These are phyloP conservation scores for Globisporangium nunn DNA, from an alignment of 352 stramenopile species.

Conservation along the genomic window DNA sequence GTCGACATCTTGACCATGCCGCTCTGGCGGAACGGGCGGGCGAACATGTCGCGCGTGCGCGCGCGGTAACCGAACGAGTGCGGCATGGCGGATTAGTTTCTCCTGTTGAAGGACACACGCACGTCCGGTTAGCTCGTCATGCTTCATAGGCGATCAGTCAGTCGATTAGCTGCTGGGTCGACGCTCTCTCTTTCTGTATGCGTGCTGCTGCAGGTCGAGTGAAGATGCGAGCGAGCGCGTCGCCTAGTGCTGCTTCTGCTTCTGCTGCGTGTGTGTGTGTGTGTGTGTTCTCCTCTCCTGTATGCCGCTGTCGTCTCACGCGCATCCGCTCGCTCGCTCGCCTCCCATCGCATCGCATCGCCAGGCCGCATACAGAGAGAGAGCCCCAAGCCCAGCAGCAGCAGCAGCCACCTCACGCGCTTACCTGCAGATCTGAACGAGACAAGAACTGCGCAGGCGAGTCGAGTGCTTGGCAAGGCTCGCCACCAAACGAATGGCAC, in stretches of 20 bases:
- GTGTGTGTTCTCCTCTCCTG: not conserved
- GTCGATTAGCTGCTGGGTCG: not conserved
- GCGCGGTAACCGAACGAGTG: conserved; percentile 99
- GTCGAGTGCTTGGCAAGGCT: not conserved
- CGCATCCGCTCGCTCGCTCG: too few relatives aligned
- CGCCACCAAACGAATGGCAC: not conserved
- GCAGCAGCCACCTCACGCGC: conserved; percentile 6
- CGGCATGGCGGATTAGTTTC: conserved; percentile 88
- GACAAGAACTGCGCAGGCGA: conserved; percentile 59
- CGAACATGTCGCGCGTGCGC: conserved; percentile 99
- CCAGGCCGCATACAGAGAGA: too few relatives aligned
- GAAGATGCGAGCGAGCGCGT: not conserved
- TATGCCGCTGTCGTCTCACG: not conserved
- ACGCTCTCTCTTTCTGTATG: not conserved
- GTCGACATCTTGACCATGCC: conserved; percentile 95
- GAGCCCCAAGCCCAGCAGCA: too few relatives aligned
- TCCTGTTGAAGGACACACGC: conserved; percentile 19
- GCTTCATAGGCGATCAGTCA: not conserved
- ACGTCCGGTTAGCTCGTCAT: conserved; percentile 17
- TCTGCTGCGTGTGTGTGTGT: not conserved
- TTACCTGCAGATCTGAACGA: conserved; percentile 76
- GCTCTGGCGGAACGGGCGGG: conserved; percentile 96
- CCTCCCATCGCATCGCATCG: too few relatives aligned
- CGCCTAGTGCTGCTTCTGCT: too few relatives aligned
- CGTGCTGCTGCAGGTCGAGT: not conserved